Evolutionary conservation across 306 rosid genomes (phyloP), one percentile per base, ranked within the genome.

Genomic region (Elaeagnus macrophylla): DNA sequence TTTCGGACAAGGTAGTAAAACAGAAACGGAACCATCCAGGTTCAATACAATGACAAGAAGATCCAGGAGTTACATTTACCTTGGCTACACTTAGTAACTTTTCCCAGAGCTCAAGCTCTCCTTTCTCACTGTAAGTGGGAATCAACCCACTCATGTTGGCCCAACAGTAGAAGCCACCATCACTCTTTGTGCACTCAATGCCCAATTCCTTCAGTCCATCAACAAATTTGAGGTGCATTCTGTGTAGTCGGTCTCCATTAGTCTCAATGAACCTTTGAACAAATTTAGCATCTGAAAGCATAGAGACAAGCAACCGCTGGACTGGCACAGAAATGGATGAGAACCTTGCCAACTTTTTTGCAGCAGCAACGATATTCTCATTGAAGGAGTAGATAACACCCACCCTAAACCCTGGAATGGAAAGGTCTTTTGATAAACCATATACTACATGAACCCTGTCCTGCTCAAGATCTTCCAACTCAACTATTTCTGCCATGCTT

Each of bases 101-200:
- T 54, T 84, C 95, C 99, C 95, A 82, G 44, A 93, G 89, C 73
- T 87, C 95, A 60, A 93, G 82, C 74, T 93, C 99, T 10, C 95
- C 99, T 66, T 83, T 93, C 69, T 87, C 95, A 56, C 75, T 80
- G 73, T 84, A 84, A 49, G 94, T 69, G 41, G 76, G 65, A 61
- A 81, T 77, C 15, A 77, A 81, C 16, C 70, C 64, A 51, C 95
- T 78, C 95, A 93, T 77, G 79, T 87, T 78, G 9, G 87, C 99
- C 99, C 99, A 84, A 67, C 96, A 87, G 72, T 74, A 87, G 77
- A 77, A 82, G 37, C 99, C 96, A 48, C 89, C 96, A 20, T 64
- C 71, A 78, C 96, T 79, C 57, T 57, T 71, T 6, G 62, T 61
- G 76, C 85, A 84, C 58, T 82, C 72, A 49, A 93, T 82, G 19